Conservation (phyloP, 73 alveolate species). For the Paramecium pentaurelia region DNA sequence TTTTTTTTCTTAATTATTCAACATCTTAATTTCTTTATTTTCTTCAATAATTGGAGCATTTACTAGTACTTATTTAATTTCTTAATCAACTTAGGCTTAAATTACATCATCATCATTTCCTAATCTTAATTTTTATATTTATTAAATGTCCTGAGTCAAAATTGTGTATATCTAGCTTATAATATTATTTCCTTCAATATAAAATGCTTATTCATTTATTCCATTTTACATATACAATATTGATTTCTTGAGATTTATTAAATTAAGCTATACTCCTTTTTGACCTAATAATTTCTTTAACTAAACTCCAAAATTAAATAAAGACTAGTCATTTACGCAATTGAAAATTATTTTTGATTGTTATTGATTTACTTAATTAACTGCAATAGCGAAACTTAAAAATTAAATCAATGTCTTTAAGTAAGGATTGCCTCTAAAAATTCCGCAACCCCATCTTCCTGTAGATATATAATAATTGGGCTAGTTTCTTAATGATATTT, state of each 20-base stretch:
- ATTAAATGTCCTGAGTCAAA: background rate
- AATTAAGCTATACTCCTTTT: background rate
- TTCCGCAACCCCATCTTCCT: constrained; percentile 88
- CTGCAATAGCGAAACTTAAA: constrained; percentile 64
- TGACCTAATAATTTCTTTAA: background rate
- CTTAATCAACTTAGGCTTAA: background rate
- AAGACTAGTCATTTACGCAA: background rate
- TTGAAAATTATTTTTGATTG: background rate
- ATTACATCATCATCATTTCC: background rate
- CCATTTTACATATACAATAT: background rate
- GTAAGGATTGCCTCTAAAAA: constrained; percentile 68
- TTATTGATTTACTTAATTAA: background rate
- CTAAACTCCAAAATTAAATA: background rate
- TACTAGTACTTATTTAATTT: no score
- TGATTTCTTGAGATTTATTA: background rate
- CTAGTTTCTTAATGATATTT: background rate
- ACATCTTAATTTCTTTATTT: background rate
- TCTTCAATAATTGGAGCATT: background rate
- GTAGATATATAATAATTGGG: constrained; percentile 47
- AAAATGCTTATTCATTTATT: background rate
- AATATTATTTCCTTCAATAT: background rate
- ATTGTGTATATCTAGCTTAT: background rate
- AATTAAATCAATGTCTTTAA: constrained; percentile 67
- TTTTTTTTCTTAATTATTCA: background rate
- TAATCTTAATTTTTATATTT: no score